phyloP scores from a whole-genome alignment of 352 stramenopile genomes.

The Globisporangium alternatum region DNA sequence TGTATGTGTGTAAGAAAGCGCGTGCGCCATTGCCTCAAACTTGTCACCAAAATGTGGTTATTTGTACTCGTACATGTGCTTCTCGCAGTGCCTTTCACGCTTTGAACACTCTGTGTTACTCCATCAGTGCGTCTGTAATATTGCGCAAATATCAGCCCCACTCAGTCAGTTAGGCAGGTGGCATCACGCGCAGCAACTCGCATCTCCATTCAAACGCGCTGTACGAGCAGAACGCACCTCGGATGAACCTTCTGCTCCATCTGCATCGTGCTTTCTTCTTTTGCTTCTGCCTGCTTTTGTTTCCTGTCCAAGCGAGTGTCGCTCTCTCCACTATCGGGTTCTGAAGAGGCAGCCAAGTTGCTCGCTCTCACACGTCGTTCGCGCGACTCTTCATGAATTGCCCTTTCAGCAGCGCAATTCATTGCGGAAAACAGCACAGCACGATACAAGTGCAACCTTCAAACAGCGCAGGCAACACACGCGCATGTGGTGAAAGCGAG shows the following conservation, averaged over 20 bases:
- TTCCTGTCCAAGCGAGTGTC: not conserved
- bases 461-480: no score
- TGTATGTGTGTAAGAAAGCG: not conserved
- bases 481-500: not conserved
- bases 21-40: not conserved
- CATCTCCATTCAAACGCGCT: not conserved
- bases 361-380: conserved; percentile 6
- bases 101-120: not conserved
- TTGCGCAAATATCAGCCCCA: not conserved
- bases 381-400: conserved; percentile 15
- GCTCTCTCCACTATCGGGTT: not conserved
- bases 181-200: not conserved
- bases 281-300: no score
- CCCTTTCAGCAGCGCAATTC: not conserved
- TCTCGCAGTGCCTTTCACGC: not conserved
- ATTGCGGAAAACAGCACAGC: conserved; percentile 2
- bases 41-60: not conserved
- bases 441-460: not conserved
- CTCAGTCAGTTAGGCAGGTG: not conserved
- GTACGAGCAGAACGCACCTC: conserved; percentile 1
- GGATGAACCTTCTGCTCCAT: not conserved
- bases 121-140: not conserved
- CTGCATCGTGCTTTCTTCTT: not conserved
- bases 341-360: not conserved
- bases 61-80: not conserved